Conservation (phyloP, 495 filamentous ascomycete species). For the Emericellopsis terricola region DNA sequence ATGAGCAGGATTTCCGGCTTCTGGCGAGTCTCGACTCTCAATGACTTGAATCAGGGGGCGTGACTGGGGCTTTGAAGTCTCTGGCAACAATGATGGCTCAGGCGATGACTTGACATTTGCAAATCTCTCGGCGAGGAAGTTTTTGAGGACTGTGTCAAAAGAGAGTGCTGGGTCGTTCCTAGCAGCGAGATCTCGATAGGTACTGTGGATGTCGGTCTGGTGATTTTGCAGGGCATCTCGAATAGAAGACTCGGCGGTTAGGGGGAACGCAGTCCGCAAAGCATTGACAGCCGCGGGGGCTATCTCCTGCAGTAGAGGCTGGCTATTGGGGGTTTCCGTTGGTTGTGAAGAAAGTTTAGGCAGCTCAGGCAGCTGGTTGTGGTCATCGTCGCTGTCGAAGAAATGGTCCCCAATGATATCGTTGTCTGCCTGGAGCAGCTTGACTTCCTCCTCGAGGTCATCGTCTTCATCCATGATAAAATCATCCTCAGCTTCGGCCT, state of each 20-base stretch:
- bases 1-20: too few species aligned
- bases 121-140: neutral
- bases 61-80: too few species aligned
- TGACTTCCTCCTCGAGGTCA: constrained; percentile 4
- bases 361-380: neutral
- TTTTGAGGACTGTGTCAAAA: neutral
- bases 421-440: neutral
- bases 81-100: too few species aligned
- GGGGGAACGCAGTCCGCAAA: neutral
- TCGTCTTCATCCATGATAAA: constrained; percentile 6
- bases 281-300: neutral
- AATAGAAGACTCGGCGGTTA: neutral
- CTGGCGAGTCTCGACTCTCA: too few species aligned
- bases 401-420: constrained; percentile 11
- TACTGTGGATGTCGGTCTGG: neutral
- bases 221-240: neutral
- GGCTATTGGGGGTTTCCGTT: neutral
- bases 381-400: constrained; percentile 3
- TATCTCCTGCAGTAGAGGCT: neutral
- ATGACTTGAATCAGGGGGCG: too few species aligned
- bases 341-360: neutral
- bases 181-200: neutral
- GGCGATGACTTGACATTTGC: too few species aligned
- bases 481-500: neutral
- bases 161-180: neutral